These are phyloP conservation scores for Inonotus obliquus DNA, from an alignment of 1,284 basidiomycete species.

Conservation along the genomic window DNA sequence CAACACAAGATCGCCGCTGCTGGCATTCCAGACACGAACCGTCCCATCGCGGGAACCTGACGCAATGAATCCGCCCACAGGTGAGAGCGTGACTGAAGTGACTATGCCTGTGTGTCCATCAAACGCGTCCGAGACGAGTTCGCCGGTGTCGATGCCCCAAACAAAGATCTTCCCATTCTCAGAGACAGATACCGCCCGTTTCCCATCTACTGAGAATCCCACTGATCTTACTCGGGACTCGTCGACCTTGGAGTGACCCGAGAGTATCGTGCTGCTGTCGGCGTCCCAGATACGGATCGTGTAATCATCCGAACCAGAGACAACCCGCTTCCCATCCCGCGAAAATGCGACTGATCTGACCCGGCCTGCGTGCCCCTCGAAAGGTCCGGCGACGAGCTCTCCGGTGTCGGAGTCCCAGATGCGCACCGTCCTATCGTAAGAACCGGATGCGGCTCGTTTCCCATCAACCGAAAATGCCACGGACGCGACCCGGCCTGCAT, in stretches of 20 bases:
- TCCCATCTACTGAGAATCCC: slow-evolving; percentile 10
- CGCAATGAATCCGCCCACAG: slow-evolving; percentile 8
- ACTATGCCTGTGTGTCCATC: slow-evolving; percentile 9
- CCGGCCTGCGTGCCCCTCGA: not conserved
- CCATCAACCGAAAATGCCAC: slow-evolving; percentile 8
- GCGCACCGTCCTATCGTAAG: not conserved
- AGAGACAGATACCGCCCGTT: slow-evolving; percentile 11
- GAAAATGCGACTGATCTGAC: not conserved
- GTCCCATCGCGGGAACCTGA: slow-evolving; percentile 14
- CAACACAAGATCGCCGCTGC: not conserved
- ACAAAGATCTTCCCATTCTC: slow-evolving; percentile 4
- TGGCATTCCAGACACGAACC: slow-evolving; percentile 18
- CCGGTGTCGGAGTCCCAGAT: slow-evolving; percentile 2
- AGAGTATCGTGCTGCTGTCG: slow-evolving; percentile 3
- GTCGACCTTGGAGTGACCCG: not conserved
- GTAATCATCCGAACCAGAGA: not conserved
- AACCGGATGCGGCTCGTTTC: not conserved
- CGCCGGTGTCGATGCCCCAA: slow-evolving; percentile 13
- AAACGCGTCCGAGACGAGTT: not conserved
- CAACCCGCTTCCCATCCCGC: not conserved
- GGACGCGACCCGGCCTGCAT: not conserved
- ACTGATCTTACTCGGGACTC: not conserved
- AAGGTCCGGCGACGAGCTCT: not conserved
- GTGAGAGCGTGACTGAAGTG: slow-evolving; percentile 12
- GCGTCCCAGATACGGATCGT: slow-evolving; percentile 20